A percentile compares a stretch with the other conserved stretches of the same genome.
Evolutionary conservation across 2,329 filamentous ascomycete species (phyloP).

Genomic region (Botrytis fabae): DNA sequence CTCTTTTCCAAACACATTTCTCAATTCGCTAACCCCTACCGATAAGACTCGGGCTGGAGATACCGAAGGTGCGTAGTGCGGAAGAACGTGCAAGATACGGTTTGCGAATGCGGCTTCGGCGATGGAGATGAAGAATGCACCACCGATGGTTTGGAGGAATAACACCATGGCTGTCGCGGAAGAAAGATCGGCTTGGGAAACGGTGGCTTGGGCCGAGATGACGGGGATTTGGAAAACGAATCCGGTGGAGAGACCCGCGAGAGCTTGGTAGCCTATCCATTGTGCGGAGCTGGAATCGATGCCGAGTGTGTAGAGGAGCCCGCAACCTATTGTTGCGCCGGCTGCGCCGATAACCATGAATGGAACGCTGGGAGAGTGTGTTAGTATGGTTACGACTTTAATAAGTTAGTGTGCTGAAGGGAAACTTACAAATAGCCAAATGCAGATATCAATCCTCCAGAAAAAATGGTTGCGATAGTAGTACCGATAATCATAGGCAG

Average conservation of each 20-base stretch:
- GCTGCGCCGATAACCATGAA: slow-evolving; percentile 40
- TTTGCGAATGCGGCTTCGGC: slow-evolving; percentile 51
- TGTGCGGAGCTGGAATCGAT: slow-evolving; percentile 48
- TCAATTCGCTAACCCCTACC: slow-evolving; percentile 57
- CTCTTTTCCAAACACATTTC: slow-evolving; percentile 47
- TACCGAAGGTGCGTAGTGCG: slow-evolving; percentile 43
- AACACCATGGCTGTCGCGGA: slow-evolving; percentile 50
- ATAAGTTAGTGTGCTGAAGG: neutral
- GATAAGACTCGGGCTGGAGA: slow-evolving; percentile 43
- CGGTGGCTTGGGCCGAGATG: slow-evolving; percentile 43
- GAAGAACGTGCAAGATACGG: slow-evolving; percentile 44
- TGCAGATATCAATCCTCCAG: slow-evolving; percentile 40
- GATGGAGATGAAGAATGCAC: slow-evolving; percentile 52
- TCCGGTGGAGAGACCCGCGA: slow-evolving; percentile 57
- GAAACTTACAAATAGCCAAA: slow-evolving; percentile 39
- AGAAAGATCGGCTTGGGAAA: slow-evolving; percentile 47
- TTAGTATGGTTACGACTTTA: neutral
- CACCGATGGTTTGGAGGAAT: slow-evolving; percentile 52
- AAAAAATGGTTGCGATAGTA: slow-evolving; percentile 41
- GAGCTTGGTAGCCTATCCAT: slow-evolving; percentile 61
- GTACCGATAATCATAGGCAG: slow-evolving; percentile 43
- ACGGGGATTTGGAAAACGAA: slow-evolving; percentile 52
- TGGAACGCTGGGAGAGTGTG: slow-evolving; percentile 35
- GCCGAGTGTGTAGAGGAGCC: slow-evolving; percentile 55
- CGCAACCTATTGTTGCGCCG: slow-evolving; percentile 46